These are phyloP conservation scores for Botrytis cinerea DNA, from an alignment of 2,329 filamentous ascomycete species.

Conservation along the genomic window DNA sequence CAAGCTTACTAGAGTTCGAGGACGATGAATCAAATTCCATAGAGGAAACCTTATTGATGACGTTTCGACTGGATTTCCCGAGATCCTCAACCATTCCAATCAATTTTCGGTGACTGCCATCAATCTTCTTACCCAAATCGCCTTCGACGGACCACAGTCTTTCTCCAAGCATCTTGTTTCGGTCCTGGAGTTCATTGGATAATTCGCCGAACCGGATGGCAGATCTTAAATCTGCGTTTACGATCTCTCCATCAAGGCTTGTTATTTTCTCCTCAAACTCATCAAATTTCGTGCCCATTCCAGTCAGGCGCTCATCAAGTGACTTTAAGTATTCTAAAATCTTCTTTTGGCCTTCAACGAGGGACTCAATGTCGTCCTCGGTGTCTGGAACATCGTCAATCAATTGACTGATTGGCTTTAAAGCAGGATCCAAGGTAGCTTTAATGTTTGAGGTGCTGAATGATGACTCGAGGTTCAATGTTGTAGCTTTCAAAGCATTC, in stretches of 20 bases:
- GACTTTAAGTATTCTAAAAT: slow-evolving; percentile 26
- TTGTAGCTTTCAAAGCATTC: slow-evolving; percentile 32
- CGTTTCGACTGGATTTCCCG: slow-evolving; percentile 27
- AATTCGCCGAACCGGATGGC: slow-evolving; percentile 35
- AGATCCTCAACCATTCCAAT: slow-evolving; percentile 32
- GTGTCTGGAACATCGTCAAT: slow-evolving; percentile 29
- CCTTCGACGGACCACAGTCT: slow-evolving; percentile 31
- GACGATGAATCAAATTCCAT: slow-evolving; percentile 26
- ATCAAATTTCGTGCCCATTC: slow-evolving; percentile 27
- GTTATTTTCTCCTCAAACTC: slow-evolving; percentile 28
- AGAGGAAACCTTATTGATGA: slow-evolving; percentile 27
- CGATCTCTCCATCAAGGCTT: slow-evolving; percentile 29
- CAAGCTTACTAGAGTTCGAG: slow-evolving; percentile 26
- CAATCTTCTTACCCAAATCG: slow-evolving; percentile 33
- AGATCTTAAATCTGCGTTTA: slow-evolving; percentile 32
- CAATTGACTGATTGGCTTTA: slow-evolving; percentile 28
- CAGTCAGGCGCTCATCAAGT: slow-evolving; percentile 26
- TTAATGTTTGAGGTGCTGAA: slow-evolving; percentile 28
- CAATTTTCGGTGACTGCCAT: slow-evolving; percentile 31
- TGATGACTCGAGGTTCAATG: slow-evolving; percentile 32
- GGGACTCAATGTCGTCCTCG: slow-evolving; percentile 26
- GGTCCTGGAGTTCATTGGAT: slow-evolving; percentile 35
- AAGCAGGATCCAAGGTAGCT: slow-evolving; percentile 27
- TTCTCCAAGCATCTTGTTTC: slow-evolving; percentile 32
- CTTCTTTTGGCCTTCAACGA: slow-evolving; percentile 27